Evolutionary conservation across 1,284 basidiomycete species (phyloP), one percentile per base, ranked within the genome.

Genomic region (Violaceomyces palustris): DNA sequence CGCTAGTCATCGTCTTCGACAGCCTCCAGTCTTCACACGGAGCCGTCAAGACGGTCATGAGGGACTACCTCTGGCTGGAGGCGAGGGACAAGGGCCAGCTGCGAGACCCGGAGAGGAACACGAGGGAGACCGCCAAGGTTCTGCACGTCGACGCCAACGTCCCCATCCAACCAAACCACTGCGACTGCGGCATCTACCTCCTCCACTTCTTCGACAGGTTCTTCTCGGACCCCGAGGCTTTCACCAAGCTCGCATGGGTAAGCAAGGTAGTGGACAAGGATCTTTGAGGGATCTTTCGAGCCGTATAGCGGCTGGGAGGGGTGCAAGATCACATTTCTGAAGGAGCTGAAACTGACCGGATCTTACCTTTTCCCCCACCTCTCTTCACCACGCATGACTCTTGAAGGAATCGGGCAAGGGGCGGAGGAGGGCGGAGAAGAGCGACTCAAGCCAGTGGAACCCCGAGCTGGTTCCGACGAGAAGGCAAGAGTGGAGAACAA

Each of bases 131-230:
- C 35, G 34, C 42, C 26, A 52, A 62, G 22, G 33, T 9, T n/a
- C 35, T 57, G 1, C 41, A 59, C 35, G 49, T 70, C 10, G 40
- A 54, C 21, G 67, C 62, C 2, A 37, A 42, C 23, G 61, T 64
- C 10, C 88, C 88, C 6, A 76, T 77, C 32, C 89, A 92, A 69
- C 82, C 82, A 6, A 91, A 92, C 72, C 86, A 77, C 51, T 87
- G 84, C 67, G 88, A 92, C 69, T 92, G 89, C 61, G 89, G 89
- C 37, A 48, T 72, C 46, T 72, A 69, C 21, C 39, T 72, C 15
- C 42, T 72, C 24, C 68, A 71, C 39, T 67, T 57, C 34, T 56
- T 72, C 18, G 64, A 69, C 15, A 60, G 67, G 15, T 70, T 71
- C 51, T 65, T 71, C 17, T 42, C 44, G 12, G 54, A 67, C 15